phyloP scores from a whole-genome alignment of 108 stramenopile genomes.

The Cyclotella kingstonii region DNA sequence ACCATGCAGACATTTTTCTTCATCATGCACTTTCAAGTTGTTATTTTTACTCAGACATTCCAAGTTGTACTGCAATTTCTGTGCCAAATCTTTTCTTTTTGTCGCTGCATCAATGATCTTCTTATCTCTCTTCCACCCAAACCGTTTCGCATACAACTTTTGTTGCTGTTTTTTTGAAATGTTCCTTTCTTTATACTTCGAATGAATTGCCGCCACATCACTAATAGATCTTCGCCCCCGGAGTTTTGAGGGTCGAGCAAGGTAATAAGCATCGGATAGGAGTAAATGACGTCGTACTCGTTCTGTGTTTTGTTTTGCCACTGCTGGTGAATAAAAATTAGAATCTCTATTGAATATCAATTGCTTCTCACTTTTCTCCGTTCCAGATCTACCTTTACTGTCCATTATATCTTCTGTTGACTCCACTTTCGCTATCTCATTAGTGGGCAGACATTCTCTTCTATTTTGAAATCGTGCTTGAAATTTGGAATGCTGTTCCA shows the following conservation, averaged over 20 bases:
- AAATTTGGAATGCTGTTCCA: slow-evolving; percentile 36
- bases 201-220: slow-evolving; percentile 31
- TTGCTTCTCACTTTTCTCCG: too few species aligned
- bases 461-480: slow-evolving; percentile 33
- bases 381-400: too few species aligned
- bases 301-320: slow-evolving; percentile 36
- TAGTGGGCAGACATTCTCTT: background rate
- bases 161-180: slow-evolving; percentile 44
- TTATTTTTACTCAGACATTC: background rate
- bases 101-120: slow-evolving; percentile 23
- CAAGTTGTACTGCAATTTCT: slow-evolving; percentile 25
- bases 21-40: background rate
- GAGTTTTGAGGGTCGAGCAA: slow-evolving; percentile 33
- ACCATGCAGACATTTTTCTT: background rate
- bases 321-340: too few species aligned
- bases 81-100: slow-evolving; percentile 34
- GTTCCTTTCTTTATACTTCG: slow-evolving; percentile 36
- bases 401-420: background rate
- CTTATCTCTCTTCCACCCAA: slow-evolving; percentile 33
- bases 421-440: background rate
- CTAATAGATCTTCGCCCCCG: slow-evolving; percentile 19
- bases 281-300: slow-evolving; percentile 36
- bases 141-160: slow-evolving; percentile 33
- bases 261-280: slow-evolving; percentile 39
- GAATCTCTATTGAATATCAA: too few species aligned